A percentile compares a stretch with the other conserved stretches of the same genome.
phyloP scores from a whole-genome alignment of 495 filamentous ascomycete species.

The Talaromyces proteolyticus region DNA sequence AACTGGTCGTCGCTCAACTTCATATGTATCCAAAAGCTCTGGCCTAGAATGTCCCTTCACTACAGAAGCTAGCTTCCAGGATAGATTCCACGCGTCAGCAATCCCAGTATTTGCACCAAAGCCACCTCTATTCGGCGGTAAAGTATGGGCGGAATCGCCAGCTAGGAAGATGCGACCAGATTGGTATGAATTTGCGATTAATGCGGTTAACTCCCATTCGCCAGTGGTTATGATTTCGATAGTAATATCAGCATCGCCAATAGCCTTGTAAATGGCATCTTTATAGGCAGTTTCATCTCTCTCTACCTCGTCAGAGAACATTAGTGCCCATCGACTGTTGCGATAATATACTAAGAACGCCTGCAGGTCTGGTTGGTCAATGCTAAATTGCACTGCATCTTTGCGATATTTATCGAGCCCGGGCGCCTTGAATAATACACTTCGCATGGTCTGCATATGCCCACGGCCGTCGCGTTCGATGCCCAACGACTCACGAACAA shows the following conservation, averaged over 20 bases:
- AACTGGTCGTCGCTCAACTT: constrained; percentile 59
- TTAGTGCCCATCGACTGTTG: constrained; percentile 23
- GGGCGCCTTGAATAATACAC: constrained; percentile 30
- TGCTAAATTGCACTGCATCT: constrained; percentile 17
- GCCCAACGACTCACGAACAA: constrained; percentile 19
- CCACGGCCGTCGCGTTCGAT: constrained; percentile 24
- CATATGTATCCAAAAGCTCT: constrained; percentile 61
- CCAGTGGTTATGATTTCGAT: constrained; percentile 23
- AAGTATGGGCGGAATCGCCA: constrained; percentile 45
- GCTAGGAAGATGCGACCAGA: constrained; percentile 37
- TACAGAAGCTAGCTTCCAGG: constrained; percentile 66
- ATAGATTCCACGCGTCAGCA: constrained; percentile 62
- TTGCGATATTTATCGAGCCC: constrained; percentile 14
- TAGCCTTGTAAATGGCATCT: constrained; percentile 12
- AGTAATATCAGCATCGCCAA: constrained; percentile 14
- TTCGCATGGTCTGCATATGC: constrained; percentile 26
- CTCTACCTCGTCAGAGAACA: constrained; percentile 21
- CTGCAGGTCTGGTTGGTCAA: constrained; percentile 14
- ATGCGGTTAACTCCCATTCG: constrained; percentile 19
- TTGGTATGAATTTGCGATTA: constrained; percentile 20
- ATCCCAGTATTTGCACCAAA: constrained; percentile 72
- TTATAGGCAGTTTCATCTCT: constrained; percentile 12
- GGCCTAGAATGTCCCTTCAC: constrained; percentile 44
- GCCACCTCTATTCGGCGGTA: constrained; percentile 51
- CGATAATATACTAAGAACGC: constrained; percentile 20